Conservation (phyloP, 2,329 filamentous ascomycete genomes). For the Cryphonectria carpinicola region DNA sequence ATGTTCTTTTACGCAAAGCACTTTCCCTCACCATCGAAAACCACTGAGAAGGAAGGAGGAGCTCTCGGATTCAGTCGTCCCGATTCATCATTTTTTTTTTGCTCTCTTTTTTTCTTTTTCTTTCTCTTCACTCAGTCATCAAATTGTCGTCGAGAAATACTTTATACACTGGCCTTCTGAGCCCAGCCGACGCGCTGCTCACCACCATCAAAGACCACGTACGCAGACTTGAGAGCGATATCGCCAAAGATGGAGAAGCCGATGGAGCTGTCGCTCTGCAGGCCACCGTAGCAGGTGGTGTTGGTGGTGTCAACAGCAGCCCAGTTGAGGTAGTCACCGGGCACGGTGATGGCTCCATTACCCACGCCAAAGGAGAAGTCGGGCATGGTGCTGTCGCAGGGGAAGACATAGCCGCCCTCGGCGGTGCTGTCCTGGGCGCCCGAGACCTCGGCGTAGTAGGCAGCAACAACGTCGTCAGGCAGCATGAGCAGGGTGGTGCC, state of each 20-base stretch:
- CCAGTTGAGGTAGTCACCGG: conserved; percentile 46
- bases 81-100: background rate
- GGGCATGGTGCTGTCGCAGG: conserved; percentile 47
- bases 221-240: conserved; percentile 37
- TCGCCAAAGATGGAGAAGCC: conserved; percentile 38
- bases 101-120: background rate
- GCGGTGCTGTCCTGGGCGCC: conserved; percentile 40
- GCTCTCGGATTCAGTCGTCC: background rate
- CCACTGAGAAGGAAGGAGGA: background rate
- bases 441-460: conserved; percentile 49
- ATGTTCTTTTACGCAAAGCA: background rate
- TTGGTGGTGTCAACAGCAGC: conserved; percentile 30
- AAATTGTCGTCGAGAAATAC: too few species aligned
- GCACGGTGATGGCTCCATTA: conserved; percentile 45
- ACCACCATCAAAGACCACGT: conserved; percentile 40
- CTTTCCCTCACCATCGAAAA: background rate
- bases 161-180: conserved; percentile 30
- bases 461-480: conserved; percentile 44
- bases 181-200: conserved; percentile 47
- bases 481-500: conserved; percentile 55
- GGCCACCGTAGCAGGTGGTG: conserved; percentile 39
- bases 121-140: background rate
- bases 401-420: conserved; percentile 48
- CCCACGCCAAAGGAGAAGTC: conserved; percentile 49
- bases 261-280: conserved; percentile 38